Conservation (phyloP, 805 yeast species). For the Candida peoriensis region DNA sequence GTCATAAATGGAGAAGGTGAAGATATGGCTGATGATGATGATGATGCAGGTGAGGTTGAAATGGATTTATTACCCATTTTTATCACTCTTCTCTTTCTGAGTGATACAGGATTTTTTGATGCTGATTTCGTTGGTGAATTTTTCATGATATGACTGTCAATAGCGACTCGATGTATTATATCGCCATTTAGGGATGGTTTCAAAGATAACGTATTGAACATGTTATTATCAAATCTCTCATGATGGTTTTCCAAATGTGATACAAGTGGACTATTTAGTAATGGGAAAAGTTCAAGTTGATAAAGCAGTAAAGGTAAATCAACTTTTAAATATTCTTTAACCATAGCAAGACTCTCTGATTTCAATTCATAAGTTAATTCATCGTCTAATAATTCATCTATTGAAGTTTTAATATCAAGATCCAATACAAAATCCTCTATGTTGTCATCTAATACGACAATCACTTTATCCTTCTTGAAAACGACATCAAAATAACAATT, state of each 20-base stretch:
- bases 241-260: too few species aligned
- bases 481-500: conserved; percentile 21
- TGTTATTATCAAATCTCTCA: too few species aligned
- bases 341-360: conserved; percentile 16
- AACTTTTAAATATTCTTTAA: conserved; percentile 15
- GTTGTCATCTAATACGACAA: conserved; percentile 16
- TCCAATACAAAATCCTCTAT: conserved; percentile 20
- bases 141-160: too few species aligned
- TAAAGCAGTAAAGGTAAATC: conserved; percentile 20
- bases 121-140: too few species aligned
- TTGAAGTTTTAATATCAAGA: conserved; percentile 19
- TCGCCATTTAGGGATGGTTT: conserved; percentile 13
- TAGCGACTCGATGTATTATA: conserved; percentile 14
- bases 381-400: conserved; percentile 24
- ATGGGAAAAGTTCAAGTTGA: not conserved
- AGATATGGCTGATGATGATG: conserved; percentile 4
- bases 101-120: not conserved
- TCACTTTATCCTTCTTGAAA: conserved; percentile 13
- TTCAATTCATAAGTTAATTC: conserved; percentile 18
- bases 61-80: conserved; percentile 12
- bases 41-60: not conserved
- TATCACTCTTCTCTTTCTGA: conserved; percentile 18
- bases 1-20: too few species aligned
- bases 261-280: too few species aligned
- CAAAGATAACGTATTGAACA: conserved; percentile 19